Base-by-base conservation (phyloP, 768 basidiomycete species). In the Chalciporus sphaerocephalus region DNA sequence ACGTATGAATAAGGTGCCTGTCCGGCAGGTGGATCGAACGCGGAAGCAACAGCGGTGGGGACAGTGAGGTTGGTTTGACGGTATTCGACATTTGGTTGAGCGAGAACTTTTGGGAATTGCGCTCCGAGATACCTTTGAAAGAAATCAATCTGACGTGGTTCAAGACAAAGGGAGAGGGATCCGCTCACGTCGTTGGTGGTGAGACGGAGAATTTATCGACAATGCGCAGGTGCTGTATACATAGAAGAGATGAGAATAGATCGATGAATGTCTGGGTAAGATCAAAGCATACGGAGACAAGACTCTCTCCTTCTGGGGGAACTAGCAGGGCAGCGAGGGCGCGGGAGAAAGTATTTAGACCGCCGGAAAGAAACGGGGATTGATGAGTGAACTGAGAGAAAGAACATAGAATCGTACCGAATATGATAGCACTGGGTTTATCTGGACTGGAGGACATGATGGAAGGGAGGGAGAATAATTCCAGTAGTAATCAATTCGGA, bases 21-120 rank as follows among this genome's bases (percentile, higher is more conserved):
- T 42, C 85, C 87, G 48, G 78, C 76, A 1, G 82, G 78, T 8
- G 87, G 84, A 46, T 87, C 83, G 53, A 89, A 92, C 24, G 73
- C 72, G 16, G 81, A 72, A 32, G 79, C 69, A 41, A 93, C 81
- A 17, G 78, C 79, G 28, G 79, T 60, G 23, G 83, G 66, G 40
- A 87, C 75, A 23, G 85, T 89, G 45, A 93, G 67, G 61, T 93
- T 93, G 22, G 77, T 82, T 61, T 93, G 91, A 38, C 75, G 77
- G 58, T 93, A 93, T 64, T 91, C 85, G 16, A 92, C 83, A 45
- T 78, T 67, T 8, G 82, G 74, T 44, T 81, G 81, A 43, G 74
- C 65, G n/a, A 92, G 72, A 22, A 87, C 67, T 46, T 81, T 69
- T 34, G 82, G 77, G 57, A 93, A 92, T 52, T 85, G 79, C 13